Evolutionary conservation across 306 rosid species (phyloP), one percentile per base, ranked within the genome.

Genomic region (Prunus davidiana): DNA sequence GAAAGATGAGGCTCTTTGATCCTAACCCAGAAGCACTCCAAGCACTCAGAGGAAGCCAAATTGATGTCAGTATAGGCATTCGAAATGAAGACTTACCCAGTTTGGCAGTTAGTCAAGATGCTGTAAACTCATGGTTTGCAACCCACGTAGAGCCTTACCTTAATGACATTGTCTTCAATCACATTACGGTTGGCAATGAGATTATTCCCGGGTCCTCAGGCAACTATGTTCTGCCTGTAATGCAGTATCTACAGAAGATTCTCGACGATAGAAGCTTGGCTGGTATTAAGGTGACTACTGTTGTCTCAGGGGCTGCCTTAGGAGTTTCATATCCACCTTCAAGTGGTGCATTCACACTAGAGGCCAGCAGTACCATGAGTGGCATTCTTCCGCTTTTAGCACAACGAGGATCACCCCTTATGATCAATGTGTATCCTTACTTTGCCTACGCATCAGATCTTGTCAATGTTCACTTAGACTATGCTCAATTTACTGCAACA

Each of bases 391-490:
- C n/a, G 0, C 73, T 85, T n/a, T 69, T 85, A 4, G n/a, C 86
- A 0, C 5, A 25, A 3, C 62, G 62, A 20, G 56, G 68, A 2
- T 58, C 82, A 3, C 81, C 87, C 1, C 73, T 87, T 34, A 20
- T 87, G 87, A 38, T 84, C 67, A 82, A 83, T 61, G 76, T 45
- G 34, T 81, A 83, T 57, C 89, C 88, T 2, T 88, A 81, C 63
- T 82, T 82, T 38, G 84, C 84, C 6, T 83, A 81, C 46, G 81
- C 76, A 4, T 58, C 82, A 2, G 82, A 79, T 47, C 78, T 81
- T n/a, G n/a, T 12, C 2, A 46, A 78, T 13, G 51, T 81, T 49
- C 67, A 30, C 3, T 64, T 81, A 47, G 78, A 15, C 9, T 77
- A 78, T 19, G 85, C 81, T 0, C 69, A 18, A 25, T 84, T 74